Conservation (phyloP, 2,329 filamentous ascomycete species). For the Colletotrichum musicola region DNA sequence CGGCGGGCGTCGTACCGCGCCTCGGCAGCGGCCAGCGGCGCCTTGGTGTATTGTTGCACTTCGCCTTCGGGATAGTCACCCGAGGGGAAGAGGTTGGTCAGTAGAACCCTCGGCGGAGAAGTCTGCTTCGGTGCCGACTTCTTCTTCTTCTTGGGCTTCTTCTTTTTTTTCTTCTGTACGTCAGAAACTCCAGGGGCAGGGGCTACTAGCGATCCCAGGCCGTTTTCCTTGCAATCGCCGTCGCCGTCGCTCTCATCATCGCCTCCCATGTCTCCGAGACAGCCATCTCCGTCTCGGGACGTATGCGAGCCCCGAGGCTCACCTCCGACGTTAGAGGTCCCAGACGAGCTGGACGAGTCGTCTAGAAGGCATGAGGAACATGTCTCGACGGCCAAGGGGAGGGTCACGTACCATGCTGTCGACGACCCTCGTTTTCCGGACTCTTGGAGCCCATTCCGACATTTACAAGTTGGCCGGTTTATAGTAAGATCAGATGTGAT, state of each 20-base stretch:
- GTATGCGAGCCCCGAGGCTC: not conserved
- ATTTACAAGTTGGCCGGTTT: not conserved
- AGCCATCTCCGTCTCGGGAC: conserved; percentile 2
- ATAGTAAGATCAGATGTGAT: not conserved
- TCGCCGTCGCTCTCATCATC: not conserved
- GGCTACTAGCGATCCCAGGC: not conserved
- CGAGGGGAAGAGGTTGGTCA: conserved; percentile 47
- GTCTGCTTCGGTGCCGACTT: conserved; percentile 46
- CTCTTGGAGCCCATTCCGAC: not conserved
- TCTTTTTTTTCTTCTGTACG: conserved; percentile 27
- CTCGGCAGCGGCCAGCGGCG: conserved; percentile 44
- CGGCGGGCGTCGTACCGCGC: conserved; percentile 41
- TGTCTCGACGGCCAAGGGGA: not conserved
- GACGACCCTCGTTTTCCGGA: not conserved
- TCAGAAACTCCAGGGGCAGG: not conserved
- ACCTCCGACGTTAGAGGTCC: not conserved
- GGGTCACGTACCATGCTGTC: not conserved
- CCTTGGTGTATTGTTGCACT: conserved; percentile 23
- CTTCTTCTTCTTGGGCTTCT: conserved; percentile 41
- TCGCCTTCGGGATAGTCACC: conserved; percentile 48
- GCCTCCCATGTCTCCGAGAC: not conserved
- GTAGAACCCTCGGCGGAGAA: conserved; percentile 49
- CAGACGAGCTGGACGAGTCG: not conserved
- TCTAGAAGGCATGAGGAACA: not conserved
- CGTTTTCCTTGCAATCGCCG: not conserved